phyloP scores from a whole-genome alignment of 306 rosid genomes.

The Nissolia schottii region DNA sequence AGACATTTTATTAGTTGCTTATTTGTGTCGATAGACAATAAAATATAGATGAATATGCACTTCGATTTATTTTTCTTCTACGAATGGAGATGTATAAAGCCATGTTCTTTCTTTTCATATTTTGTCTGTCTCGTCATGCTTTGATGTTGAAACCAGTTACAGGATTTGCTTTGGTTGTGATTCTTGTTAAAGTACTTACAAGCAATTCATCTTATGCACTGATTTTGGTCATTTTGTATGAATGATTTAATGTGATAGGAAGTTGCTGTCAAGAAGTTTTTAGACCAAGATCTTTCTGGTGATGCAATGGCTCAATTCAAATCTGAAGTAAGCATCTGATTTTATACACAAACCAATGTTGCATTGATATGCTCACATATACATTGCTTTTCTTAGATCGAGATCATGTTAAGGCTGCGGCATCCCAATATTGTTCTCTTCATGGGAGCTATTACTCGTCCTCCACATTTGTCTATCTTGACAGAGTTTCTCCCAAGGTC shows the following conservation, averaged over 20 bases:
- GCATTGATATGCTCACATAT: slow-evolving; percentile 7
- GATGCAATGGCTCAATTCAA: slow-evolving; percentile 87
- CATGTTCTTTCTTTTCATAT: not conserved
- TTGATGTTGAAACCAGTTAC: not conserved
- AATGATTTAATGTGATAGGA: slow-evolving; percentile 55
- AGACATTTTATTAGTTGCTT: not conserved
- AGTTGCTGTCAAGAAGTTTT: slow-evolving; percentile 98
- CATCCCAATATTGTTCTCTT: slow-evolving; percentile 99
- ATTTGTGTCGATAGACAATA: not conserved
- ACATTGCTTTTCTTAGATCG: slow-evolving; percentile 54
- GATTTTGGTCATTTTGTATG: slow-evolving; percentile 13
- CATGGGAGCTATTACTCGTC: slow-evolving; percentile 96
- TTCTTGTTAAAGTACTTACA: not conserved
- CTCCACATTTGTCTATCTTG: slow-evolving; percentile 92
- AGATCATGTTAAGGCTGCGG: slow-evolving; percentile 93
- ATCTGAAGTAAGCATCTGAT: slow-evolving; percentile 71
- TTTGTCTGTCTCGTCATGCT: not conserved
- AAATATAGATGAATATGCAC: slow-evolving; percentile 15
- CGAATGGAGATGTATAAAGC: not conserved
- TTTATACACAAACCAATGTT: not conserved
- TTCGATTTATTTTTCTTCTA: not conserved
- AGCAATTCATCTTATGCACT: slow-evolving; percentile 6
- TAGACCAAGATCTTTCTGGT: slow-evolving; percentile 91
- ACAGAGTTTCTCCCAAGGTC: slow-evolving; percentile 96
- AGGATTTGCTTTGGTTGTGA: not conserved